phyloP scores from a whole-genome alignment of 768 basidiomycete genomes.

The Tephrocybe sp. region DNA sequence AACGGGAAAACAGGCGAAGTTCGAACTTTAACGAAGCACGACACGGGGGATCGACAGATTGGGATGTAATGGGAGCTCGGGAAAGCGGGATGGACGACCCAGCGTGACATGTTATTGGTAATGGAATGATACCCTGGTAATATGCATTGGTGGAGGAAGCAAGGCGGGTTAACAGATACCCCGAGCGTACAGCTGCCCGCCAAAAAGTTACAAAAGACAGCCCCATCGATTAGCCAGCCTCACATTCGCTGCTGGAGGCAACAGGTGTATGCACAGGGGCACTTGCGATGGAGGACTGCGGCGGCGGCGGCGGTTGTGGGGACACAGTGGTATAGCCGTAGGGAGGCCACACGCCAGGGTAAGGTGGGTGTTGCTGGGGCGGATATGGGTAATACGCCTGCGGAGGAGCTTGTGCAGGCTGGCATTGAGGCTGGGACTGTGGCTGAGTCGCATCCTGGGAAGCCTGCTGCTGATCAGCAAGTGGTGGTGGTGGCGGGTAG shows the following conservation, averaged over 20 bases:
- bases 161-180: conserved; percentile 20
- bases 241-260: not conserved
- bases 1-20: conserved; percentile 9
- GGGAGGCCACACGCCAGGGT: conserved; percentile 1
- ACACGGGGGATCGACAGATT: conserved; percentile 3
- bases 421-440: conserved; percentile 5
- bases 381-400: conserved; percentile 13
- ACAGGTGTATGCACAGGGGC: not conserved
- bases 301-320: not conserved
- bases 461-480: not conserved
- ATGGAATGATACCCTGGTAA: not conserved
- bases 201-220: not conserved
- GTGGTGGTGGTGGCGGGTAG: not conserved
- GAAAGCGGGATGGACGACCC: conserved; percentile 12
- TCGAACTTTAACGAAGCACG: not conserved
- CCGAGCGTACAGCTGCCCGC: conserved; percentile 20
- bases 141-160: conserved; percentile 8
- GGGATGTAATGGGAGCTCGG: conserved; percentile 11
- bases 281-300: conserved; percentile 21
- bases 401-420: not conserved
- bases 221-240: not conserved
- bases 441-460: conserved; percentile 4
- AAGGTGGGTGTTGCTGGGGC: conserved; percentile 8
- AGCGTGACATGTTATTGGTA: conserved; percentile 1
- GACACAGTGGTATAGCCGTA: conserved; percentile 12